Evolutionary conservation across 768 basidiomycete genomes (phyloP).

Genomic region (Serendipita sp.): DNA sequence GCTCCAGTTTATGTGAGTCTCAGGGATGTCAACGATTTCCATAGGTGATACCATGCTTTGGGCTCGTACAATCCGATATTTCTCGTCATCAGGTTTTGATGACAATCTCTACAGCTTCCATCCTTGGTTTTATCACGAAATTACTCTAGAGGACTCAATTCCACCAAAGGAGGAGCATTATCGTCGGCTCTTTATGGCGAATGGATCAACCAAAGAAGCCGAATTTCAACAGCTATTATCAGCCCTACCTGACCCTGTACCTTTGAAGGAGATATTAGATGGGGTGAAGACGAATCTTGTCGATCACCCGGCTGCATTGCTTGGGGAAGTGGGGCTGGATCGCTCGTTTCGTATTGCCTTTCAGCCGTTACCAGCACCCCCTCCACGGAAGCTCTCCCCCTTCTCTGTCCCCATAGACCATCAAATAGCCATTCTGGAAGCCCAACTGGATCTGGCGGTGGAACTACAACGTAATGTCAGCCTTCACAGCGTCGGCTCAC

Average conservation of each 20-base stretch:
- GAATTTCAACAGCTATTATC: conserved; percentile 43
- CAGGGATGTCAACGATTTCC: conserved; percentile 10
- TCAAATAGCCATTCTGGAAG: conserved; percentile 64
- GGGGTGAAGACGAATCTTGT: conserved; percentile 45
- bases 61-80: conserved; percentile 29
- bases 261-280: conserved; percentile 40
- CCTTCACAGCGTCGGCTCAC: conserved; percentile 73
- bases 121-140: conserved; percentile 83
- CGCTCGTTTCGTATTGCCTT: conserved; percentile 54
- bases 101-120: conserved; percentile 51
- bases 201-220: conserved; percentile 19
- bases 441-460: conserved; percentile 74
- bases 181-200: conserved; percentile 42
- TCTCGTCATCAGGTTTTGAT: background rate
- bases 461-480: conserved; percentile 65
- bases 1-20: conserved; percentile 13
- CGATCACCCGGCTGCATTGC: conserved; percentile 54
- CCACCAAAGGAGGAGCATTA: conserved; percentile 63
- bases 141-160: conserved; percentile 30
- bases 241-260: conserved; percentile 55
- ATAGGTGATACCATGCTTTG: conserved; percentile 67
- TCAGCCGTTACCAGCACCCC: conserved; percentile 26
- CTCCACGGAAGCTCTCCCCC: conserved; percentile 44
- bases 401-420: conserved; percentile 70
- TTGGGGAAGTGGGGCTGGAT: conserved; percentile 92